These are phyloP conservation scores for Porogramme epimiltina DNA, from an alignment of 1,284 basidiomycete species.

Conservation along the genomic window DNA sequence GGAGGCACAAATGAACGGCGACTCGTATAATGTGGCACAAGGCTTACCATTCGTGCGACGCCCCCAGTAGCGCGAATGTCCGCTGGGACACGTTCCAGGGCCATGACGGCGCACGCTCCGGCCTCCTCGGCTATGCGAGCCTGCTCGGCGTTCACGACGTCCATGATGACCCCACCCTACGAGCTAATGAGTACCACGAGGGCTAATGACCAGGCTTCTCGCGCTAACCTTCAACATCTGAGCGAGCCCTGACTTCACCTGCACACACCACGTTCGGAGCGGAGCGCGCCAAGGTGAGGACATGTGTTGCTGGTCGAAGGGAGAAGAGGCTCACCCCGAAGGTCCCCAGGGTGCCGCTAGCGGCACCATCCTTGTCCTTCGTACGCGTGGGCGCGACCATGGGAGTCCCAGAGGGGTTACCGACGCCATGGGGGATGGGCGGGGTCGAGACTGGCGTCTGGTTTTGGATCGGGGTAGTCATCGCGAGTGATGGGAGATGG, in stretches of 20 bases:
- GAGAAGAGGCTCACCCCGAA: slow-evolving; percentile 61
- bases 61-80: slow-evolving; percentile 92
- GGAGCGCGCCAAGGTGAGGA: neutral
- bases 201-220: slow-evolving; percentile 1
- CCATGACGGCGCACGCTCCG: slow-evolving; percentile 98
- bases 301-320: neutral
- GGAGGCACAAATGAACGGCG: slow-evolving; percentile 2
- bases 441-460: slow-evolving; percentile 32
- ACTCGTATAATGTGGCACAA: neutral
- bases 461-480: slow-evolving; percentile 32
- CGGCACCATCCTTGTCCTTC: slow-evolving; percentile 55
- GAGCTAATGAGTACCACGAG: slow-evolving; percentile 19
- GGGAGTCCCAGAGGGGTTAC: slow-evolving; percentile 32
- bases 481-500: slow-evolving; percentile 23
- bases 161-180: slow-evolving; percentile 91
- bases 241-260: slow-evolving; percentile 93
- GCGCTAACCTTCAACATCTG: slow-evolving; percentile 87
- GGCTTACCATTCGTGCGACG: slow-evolving; percentile 87
- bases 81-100: slow-evolving; percentile 92
- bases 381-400: slow-evolving; percentile 60
- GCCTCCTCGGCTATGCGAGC: slow-evolving; percentile 98
- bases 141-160: slow-evolving; percentile 87
- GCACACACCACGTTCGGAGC: slow-evolving; percentile 1
- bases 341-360: slow-evolving; percentile 69
- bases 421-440: slow-evolving; percentile 34